These are phyloP conservation scores for Botrytis medusae DNA, from an alignment of 2,329 filamentous ascomycete genomes.

Conservation along the genomic window DNA sequence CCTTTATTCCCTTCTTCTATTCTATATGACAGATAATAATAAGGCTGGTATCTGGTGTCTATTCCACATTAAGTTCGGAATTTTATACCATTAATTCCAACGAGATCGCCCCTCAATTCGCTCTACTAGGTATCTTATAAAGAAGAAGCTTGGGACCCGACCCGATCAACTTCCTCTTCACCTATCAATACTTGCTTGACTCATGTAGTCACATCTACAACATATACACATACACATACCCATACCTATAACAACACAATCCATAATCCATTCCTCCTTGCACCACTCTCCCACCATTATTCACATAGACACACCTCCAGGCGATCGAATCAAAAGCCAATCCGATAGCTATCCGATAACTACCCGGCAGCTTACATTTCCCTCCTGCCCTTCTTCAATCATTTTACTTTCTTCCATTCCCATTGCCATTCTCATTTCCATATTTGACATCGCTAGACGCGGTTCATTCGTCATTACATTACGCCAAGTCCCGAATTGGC, in stretches of 20 bases:
- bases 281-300: neutral
- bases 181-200: neutral
- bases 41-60: neutral
- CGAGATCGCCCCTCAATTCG: neutral
- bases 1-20: neutral
- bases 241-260: neutral
- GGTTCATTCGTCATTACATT: constrained; percentile 7
- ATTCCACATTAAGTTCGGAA: neutral
- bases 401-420: too few relatives aligned
- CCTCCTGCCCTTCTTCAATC: neutral
- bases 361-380: neutral
- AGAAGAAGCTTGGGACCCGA: neutral
- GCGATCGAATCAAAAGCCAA: neutral
- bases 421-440: too few relatives aligned
- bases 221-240: neutral
- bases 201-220: neutral
- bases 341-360: neutral
- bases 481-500: constrained; percentile 9
- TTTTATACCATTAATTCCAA: neutral
- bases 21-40: neutral
- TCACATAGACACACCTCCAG: neutral
- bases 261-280: neutral
- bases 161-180: neutral
- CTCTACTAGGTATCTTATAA: neutral
- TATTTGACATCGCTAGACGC: constrained; percentile 11